Percentiles rank a stretch among this genome's conserved stretches.
Conservation (phyloP, 345 rosid genomes). For the Citrus reticulata region DNA sequence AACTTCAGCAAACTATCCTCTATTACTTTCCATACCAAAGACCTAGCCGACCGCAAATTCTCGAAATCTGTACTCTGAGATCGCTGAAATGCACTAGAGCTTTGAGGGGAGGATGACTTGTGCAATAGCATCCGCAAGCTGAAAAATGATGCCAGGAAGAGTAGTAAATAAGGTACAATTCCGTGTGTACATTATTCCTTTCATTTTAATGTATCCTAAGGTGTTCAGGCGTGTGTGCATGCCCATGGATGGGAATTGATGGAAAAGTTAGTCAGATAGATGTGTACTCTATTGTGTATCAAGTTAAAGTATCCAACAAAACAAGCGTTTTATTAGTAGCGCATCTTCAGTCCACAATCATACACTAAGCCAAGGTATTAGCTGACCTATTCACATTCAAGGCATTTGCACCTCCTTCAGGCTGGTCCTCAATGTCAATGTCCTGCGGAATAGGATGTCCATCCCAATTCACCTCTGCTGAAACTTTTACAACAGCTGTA, state of each 20-base stretch:
- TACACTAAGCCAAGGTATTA: conserved; percentile 1
- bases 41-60: conserved; percentile 47
- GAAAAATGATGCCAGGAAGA: conserved; percentile 21
- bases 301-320: conserved; percentile 9
- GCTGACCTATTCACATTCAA: conserved; percentile 83
- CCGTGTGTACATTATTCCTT: neutral
- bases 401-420: conserved; percentile 91
- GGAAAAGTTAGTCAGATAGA: neutral
- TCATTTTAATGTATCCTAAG: neutral
- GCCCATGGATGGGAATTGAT: neutral
- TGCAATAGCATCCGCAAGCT: conserved; percentile 89
- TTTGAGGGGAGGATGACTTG: conserved; percentile 52
- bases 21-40: conserved; percentile 62
- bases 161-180: neutral
- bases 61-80: conserved; percentile 61
- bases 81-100: conserved; percentile 47
- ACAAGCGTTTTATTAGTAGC: neutral
- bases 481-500: conserved; percentile 74
- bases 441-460: conserved; percentile 49
- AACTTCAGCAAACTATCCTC: conserved; percentile 75
- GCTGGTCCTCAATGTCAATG: conserved; percentile 77
- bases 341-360: conserved; percentile 4
- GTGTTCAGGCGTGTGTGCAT: neutral
- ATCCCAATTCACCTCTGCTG: conserved; percentile 49
- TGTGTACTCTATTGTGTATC: neutral